Evolutionary conservation across 371 early-diverging fungal species (phyloP).

Genomic region (Blyttiomyces sp.): DNA sequence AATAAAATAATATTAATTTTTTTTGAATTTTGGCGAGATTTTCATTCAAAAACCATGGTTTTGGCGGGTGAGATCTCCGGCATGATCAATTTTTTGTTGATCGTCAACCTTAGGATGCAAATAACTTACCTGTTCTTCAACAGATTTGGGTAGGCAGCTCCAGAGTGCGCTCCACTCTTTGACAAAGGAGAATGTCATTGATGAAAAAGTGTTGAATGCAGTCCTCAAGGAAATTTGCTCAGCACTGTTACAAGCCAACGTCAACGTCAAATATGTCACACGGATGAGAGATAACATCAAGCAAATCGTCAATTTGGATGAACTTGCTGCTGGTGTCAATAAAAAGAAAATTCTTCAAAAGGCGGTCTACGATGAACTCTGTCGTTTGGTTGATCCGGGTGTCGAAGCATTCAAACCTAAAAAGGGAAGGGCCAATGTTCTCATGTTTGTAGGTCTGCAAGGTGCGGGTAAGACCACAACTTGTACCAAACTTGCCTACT

Average conservation of each 20-base stretch:
- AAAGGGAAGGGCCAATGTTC: slow-evolving; percentile 78
- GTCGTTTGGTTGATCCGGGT: slow-evolving; percentile 90
- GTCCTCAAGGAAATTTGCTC: slow-evolving; percentile 85
- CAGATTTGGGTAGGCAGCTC: slow-evolving; percentile 86
- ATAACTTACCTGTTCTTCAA: background rate
- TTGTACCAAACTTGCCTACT: slow-evolving; percentile 96
- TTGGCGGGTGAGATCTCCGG: too few species aligned
- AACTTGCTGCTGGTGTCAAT: slow-evolving; percentile 75
- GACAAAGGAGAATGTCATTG: slow-evolving; percentile 81
- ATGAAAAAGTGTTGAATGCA: slow-evolving; percentile 83
- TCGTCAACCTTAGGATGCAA: too few species aligned
- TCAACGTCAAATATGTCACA: slow-evolving; percentile 88
- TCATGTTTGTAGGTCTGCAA: slow-evolving; percentile 99
- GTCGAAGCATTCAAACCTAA: slow-evolving; percentile 84
- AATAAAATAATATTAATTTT: too few species aligned
- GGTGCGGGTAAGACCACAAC: slow-evolving; percentile 99
- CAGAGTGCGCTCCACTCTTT: slow-evolving; percentile 72
- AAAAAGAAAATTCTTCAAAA: slow-evolving; percentile 88
- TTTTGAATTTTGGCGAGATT: too few species aligned
- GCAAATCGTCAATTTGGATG: slow-evolving; percentile 74
- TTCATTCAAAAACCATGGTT: too few species aligned
- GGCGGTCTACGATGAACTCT: slow-evolving; percentile 96
- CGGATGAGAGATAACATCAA: slow-evolving; percentile 86
- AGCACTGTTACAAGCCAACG: slow-evolving; percentile 91
- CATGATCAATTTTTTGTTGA: too few species aligned